Evolutionary conservation across 768 basidiomycete genomes (phyloP).

Genomic region (Rhodotorula toruloides): DNA sequence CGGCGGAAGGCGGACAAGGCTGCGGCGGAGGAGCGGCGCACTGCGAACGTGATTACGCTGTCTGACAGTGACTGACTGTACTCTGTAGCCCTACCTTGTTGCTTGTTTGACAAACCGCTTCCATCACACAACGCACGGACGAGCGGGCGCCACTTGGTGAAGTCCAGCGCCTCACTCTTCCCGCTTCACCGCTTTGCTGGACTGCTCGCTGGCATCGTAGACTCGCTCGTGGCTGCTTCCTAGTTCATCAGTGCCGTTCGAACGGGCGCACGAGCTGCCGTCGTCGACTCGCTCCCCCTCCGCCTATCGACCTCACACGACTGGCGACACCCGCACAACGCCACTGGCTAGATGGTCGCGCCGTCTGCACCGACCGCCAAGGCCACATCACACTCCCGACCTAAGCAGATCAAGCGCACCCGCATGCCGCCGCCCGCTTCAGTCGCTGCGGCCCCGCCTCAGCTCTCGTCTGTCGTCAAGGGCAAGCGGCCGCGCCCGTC

Average conservation of each 20-base stretch:
- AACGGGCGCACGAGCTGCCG: too few species aligned
- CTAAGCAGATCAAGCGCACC: background rate
- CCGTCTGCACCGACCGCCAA: background rate
- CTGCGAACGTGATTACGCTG: background rate
- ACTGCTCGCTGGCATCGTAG: background rate
- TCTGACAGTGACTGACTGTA: background rate
- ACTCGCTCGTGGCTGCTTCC: background rate
- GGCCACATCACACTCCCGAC: background rate
- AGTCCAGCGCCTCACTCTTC: background rate
- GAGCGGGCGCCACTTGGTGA: background rate
- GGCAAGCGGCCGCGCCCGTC: conserved; percentile 6
- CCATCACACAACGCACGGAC: too few species aligned
- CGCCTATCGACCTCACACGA: background rate
- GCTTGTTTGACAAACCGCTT: background rate
- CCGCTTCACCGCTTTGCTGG: background rate
- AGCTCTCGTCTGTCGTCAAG: background rate
- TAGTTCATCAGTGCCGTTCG: too few species aligned
- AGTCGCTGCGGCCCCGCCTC: background rate
- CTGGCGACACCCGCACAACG: background rate
- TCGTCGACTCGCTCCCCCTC: background rate
- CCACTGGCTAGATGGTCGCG: background rate
- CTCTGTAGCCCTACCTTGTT: background rate
- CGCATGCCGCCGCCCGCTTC: background rate
- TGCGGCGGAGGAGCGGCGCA: background rate
- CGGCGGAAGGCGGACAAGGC: conserved; percentile 1